phyloP scores from a whole-genome alignment of 257 asterid genomes.

The Eucommia ulmoides region DNA sequence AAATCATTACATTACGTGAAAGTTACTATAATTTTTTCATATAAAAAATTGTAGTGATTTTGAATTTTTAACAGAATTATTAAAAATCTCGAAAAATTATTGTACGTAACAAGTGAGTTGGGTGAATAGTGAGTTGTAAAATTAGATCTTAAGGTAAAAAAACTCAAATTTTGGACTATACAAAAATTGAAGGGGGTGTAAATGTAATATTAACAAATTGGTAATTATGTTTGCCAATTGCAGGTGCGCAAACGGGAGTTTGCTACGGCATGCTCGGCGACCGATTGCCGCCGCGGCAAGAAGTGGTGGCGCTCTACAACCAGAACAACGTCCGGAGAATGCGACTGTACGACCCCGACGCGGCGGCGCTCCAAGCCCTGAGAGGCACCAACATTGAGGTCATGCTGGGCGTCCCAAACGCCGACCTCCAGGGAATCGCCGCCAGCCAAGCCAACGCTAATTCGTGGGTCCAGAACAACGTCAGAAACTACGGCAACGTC shows the following conservation, averaged over 20 bases:
- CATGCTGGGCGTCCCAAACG: slow-evolving; percentile 18
- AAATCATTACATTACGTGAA: too few relatives aligned
- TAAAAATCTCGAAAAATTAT: too few relatives aligned
- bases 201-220: too few relatives aligned
- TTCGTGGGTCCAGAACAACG: slow-evolving; percentile 23
- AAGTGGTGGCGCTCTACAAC: slow-evolving; percentile 15
- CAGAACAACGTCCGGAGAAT: slow-evolving; percentile 18
- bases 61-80: too few relatives aligned
- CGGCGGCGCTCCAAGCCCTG: slow-evolving; percentile 16
- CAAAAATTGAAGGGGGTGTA: too few relatives aligned
- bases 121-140: too few relatives aligned
- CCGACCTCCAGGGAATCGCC: slow-evolving; percentile 7
- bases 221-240: neutral
- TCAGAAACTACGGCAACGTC: slow-evolving; percentile 8
- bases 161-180: too few relatives aligned
- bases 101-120: too few relatives aligned
- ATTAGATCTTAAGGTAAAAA: too few relatives aligned
- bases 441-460: slow-evolving; percentile 14
- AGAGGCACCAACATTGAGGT: slow-evolving; percentile 24
- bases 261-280: slow-evolving; percentile 16
- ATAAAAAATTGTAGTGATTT: too few relatives aligned
- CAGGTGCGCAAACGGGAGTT: slow-evolving; percentile 8
- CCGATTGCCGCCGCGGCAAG: slow-evolving; percentile 14
- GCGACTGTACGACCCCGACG: slow-evolving; percentile 22
- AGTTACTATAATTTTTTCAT: too few relatives aligned